Evolutionary conservation across 2,329 filamentous ascomycete genomes (phyloP), one percentile per base, ranked within the genome.

Genomic region (Fusarium beomiforme): DNA sequence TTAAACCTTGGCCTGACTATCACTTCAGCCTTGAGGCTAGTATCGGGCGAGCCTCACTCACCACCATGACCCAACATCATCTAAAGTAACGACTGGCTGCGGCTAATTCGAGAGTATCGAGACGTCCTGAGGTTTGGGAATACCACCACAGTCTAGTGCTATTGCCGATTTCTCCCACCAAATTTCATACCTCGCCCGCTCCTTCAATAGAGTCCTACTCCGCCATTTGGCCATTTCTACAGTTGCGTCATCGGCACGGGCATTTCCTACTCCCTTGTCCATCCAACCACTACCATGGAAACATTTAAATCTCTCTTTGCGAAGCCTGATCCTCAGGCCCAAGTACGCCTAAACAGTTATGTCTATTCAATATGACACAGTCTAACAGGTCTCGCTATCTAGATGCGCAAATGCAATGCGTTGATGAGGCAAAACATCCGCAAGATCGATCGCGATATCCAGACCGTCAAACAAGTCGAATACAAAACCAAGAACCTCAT

Each of bases 391-490:
- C 58, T 54, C 44, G 34, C 50, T 36, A 34, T 58, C 53, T 76
- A 99, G 95, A 92, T 96, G 83, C 91, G 95, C 71, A 98, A 98
- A 91, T 98, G 95, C 83, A 97, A 98, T 82, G 86, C 90, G 68
- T 89, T 98, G 69, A 92, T 99, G 77, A 93, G 95, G 67, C 85
- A 90, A 79, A 98, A 98, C 82, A 92, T 94, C 69, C 94, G 96
- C 78, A 95, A 97, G 79, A 89, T 99, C 76, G 96, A 99, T 81
- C 95, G 96, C 79, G 95, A 98, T 83, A 95, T 99, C 79, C 83
- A 87, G 58, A 86, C 90, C 72, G 89, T 96, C 72, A 95, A 93
- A 81, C 85, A 89, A 61, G 91, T 93, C 73, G 95, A 99, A 81
- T 83, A 83, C 78, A 97, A 96, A 82, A 95, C 95, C 70, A 94